These are phyloP conservation scores for Lophiotrema nucula DNA, from an alignment of 495 filamentous ascomycete genomes.

Conservation along the genomic window DNA sequence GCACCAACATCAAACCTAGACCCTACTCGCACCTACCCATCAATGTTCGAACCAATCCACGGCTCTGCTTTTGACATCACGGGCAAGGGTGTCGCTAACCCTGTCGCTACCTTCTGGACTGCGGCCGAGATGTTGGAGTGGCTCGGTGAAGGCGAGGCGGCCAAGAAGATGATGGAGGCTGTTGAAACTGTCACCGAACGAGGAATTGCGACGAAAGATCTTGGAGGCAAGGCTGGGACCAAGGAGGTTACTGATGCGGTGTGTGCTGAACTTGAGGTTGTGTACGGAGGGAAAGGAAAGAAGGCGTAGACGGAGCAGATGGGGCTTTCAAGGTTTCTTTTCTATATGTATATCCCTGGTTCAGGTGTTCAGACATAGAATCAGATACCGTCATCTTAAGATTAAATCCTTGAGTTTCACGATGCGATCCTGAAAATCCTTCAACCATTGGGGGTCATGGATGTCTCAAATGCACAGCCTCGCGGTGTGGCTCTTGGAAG, in stretches of 20 bases:
- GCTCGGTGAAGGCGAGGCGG: conserved; percentile 58
- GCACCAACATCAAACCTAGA: conserved; percentile 62
- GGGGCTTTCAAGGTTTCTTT: no score
- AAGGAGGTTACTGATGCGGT: conserved; percentile 62
- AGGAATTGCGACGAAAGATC: conserved; percentile 56
- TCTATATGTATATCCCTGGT: no score
- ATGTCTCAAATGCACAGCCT: no score
- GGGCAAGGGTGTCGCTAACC: conserved; percentile 69
- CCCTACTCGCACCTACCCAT: conserved; percentile 56
- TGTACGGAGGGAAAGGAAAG: conserved; percentile 20
- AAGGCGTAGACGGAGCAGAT: no score
- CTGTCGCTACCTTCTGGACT: conserved; percentile 68
- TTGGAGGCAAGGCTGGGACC: conserved; percentile 55
- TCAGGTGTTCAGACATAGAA: no score
- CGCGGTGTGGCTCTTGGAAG: no score
- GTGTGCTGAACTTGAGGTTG: conserved; percentile 52
- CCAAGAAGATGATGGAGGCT: conserved; percentile 53
- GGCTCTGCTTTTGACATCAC: conserved; percentile 68
- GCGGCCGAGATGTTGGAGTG: conserved; percentile 66
- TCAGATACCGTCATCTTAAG: no score
- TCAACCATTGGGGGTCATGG: no score
- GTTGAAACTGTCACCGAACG: conserved; percentile 60
- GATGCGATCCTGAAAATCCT: no score
- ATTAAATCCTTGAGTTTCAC: no score
- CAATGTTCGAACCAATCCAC: conserved; percentile 68